These are phyloP conservation scores for Xylaria scruposa DNA, from an alignment of 495 filamentous ascomycete genomes.

Conservation along the genomic window DNA sequence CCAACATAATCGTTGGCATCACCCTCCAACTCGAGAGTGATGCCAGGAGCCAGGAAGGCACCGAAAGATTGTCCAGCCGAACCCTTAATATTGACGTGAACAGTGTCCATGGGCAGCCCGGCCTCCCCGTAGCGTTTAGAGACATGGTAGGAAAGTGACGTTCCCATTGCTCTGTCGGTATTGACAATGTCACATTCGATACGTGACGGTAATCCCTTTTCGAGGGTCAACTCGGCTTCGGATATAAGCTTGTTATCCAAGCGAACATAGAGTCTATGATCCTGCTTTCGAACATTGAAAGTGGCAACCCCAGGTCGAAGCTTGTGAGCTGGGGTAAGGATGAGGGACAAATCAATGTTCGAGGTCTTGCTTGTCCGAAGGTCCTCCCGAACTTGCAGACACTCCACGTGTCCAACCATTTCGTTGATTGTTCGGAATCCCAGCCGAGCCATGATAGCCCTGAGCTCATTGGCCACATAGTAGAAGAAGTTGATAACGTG, in stretches of 20 bases:
- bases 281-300: slow-evolving; percentile 99
- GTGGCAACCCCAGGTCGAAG: slow-evolving; percentile 96
- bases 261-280: slow-evolving; percentile 90
- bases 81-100: slow-evolving; percentile 98
- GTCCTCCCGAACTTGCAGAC: slow-evolving; percentile 87
- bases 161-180: slow-evolving; percentile 93
- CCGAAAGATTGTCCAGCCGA: slow-evolving; percentile 98
- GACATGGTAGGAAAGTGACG: slow-evolving; percentile 96
- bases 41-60: slow-evolving; percentile 91
- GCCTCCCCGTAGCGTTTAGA: slow-evolving; percentile 90
- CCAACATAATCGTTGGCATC: slow-evolving; percentile 99
- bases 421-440: slow-evolving; percentile 97
- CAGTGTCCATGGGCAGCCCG: slow-evolving; percentile 91
- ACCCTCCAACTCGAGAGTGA: slow-evolving; percentile 96
- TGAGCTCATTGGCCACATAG: slow-evolving; percentile 96
- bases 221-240: slow-evolving; percentile 93
- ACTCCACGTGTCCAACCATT: slow-evolving; percentile 95
- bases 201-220: slow-evolving; percentile 92
- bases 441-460: slow-evolving; percentile 97
- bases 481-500: slow-evolving; percentile 99
- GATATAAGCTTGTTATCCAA: slow-evolving; percentile 99
- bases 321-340: slow-evolving; percentile 94
- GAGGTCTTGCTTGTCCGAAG: slow-evolving; percentile 86
- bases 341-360: slow-evolving; percentile 93
- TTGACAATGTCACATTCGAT: slow-evolving; percentile 99